Base-by-base conservation (phyloP, 805 yeast genomes). In the Candida oleophila region DNA sequence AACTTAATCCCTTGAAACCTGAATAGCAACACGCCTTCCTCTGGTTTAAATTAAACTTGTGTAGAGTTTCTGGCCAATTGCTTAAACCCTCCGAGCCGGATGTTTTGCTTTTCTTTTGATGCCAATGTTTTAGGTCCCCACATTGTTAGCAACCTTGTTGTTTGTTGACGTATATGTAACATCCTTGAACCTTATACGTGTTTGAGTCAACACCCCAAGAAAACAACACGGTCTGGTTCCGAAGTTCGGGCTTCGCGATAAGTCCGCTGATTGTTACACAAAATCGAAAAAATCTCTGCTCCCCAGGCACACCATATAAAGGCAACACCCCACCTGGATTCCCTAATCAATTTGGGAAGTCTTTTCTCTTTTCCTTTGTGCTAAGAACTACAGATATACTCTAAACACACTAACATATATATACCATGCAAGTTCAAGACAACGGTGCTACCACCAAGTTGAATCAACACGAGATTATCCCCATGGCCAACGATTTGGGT, bases 401-500 rank as follows among this genome's bases (percentile, higher is more conserved):
- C 9, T 18, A n/a, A 16, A 36, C 4, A 16, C 7, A 19, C 22
- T 15, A n/a, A 16, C 4, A 36, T 16, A 36, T 5, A 22, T 20
- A 38, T 30, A 37, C 54, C 59, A 46, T 55, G 34, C 19, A 53
- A n/a, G 44, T 51, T 15, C 57, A 55, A 49, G 38, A 48, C 18
- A 47, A 44, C n/a, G 64, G 60, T 42, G 59, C 68, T 40, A 64
- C 67, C 43, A 61, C 71, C 46, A 68, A 66, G 45, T 54, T 66
- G 40, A 54, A 56, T 33, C 71, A 67, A 48, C 64, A 61, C 43
- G 87, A 83, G 59, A 78, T 83, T 30, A 76, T 88, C 28, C 96
- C 96, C 2, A 74, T 81, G n/a, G 84, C 85, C 46, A 77, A 79
- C n/a, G 96, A 88, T 60, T 69, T 83, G 15, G 96, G 91, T 21